phyloP scores from a whole-genome alignment of 1,284 basidiomycete genomes.

The Marasmius tenuissimus region DNA sequence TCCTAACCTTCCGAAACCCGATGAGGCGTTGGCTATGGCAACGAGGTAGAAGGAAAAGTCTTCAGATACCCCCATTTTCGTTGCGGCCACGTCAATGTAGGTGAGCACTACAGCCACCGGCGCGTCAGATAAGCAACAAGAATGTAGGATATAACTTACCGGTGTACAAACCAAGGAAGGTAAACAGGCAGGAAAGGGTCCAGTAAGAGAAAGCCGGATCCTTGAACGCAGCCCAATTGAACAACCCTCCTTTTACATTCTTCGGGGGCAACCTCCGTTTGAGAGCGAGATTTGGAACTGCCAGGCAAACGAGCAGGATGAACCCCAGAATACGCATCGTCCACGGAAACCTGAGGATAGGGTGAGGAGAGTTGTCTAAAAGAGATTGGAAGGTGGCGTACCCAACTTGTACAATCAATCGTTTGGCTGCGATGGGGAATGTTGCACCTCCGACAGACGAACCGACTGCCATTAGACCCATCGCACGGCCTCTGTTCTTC shows the following conservation, averaged over 20 bases:
- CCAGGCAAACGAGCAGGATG: constrained; percentile 33
- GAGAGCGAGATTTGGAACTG: constrained; percentile 36
- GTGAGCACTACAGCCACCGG: constrained; percentile 37
- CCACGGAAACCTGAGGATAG: constrained; percentile 40
- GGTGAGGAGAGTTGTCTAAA: not conserved
- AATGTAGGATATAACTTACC: constrained; percentile 24
- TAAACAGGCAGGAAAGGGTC: constrained; percentile 30
- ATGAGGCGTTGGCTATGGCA: constrained; percentile 42
- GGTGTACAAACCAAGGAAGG: constrained; percentile 55
- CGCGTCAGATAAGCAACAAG: not conserved
- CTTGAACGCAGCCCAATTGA: constrained; percentile 39
- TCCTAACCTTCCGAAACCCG: constrained; percentile 37
- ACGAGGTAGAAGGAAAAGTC: constrained; percentile 45
- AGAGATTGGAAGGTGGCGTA: constrained; percentile 11
- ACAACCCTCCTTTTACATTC: constrained; percentile 34
- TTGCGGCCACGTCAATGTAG: constrained; percentile 45
- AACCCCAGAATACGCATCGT: constrained; percentile 46
- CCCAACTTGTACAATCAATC: constrained; percentile 34
- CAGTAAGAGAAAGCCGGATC: constrained; percentile 32
- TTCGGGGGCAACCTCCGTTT: constrained; percentile 39
- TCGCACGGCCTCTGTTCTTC: not conserved
- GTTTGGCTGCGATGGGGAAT: not conserved
- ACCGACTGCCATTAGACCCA: not conserved
- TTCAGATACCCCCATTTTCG: constrained; percentile 33
- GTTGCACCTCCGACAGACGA: not conserved